Percentiles rank a stretch among this genome's conserved stretches.
phyloP scores from a whole-genome alignment of 352 stramenopile species.

The Globisporangium takayamanum region DNA sequence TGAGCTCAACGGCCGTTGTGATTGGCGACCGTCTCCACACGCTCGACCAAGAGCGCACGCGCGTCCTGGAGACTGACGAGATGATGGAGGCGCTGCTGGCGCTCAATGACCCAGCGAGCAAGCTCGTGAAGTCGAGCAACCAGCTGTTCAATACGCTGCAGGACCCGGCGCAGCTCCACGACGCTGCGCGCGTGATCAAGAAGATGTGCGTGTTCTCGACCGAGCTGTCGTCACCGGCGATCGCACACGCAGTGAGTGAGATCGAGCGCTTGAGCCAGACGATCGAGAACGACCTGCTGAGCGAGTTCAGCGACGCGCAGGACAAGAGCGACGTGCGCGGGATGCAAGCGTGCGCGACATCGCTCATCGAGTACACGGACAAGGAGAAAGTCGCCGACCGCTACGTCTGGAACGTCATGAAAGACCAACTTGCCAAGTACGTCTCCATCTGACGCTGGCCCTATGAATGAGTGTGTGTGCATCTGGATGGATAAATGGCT shows the following conservation, averaged over 20 bases:
- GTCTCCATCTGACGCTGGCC: background rate
- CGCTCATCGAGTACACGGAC: constrained; percentile 77
- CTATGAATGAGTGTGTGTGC: too few species aligned
- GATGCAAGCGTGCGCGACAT: constrained; percentile 59
- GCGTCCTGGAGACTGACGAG: constrained; percentile 71
- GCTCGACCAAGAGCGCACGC: constrained; percentile 55
- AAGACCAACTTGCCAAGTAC: constrained; percentile 53
- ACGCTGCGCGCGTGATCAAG: constrained; percentile 63
- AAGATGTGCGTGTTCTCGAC: constrained; percentile 67
- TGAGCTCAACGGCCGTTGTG: constrained; percentile 72
- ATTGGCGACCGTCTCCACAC: constrained; percentile 63
- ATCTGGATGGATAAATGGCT: background rate
- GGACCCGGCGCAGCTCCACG: constrained; percentile 64
- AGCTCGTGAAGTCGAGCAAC: constrained; percentile 52
- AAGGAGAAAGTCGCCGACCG: constrained; percentile 78
- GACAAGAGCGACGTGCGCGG: constrained; percentile 35
- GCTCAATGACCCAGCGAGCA: constrained; percentile 57
- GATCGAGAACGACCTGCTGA: constrained; percentile 68
- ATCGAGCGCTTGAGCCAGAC: constrained; percentile 71
- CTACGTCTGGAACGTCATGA: constrained; percentile 84
- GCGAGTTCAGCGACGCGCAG: constrained; percentile 69
- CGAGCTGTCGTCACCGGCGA: constrained; percentile 55
- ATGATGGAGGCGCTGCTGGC: constrained; percentile 68
- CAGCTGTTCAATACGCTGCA: constrained; percentile 55
- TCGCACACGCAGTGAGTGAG: constrained; percentile 48